Evolutionary conservation across 495 filamentous ascomycete species (phyloP).

Genomic region (Penicillium antarcticum): DNA sequence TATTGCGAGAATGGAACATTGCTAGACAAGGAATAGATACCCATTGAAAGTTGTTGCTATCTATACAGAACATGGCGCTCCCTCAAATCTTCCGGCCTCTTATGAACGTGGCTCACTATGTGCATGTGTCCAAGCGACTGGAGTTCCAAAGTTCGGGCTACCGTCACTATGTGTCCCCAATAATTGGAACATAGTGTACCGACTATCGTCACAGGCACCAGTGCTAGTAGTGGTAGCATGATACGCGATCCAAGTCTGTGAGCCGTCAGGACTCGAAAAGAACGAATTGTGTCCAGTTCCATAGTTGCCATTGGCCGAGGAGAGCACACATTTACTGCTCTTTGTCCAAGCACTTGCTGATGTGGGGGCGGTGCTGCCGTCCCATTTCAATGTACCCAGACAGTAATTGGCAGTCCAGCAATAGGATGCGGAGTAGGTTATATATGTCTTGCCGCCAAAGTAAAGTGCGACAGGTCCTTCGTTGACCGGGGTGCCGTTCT

Average conservation of each 20-base stretch:
- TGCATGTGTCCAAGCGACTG: conserved; percentile 14
- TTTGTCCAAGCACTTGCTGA: conserved; percentile 43
- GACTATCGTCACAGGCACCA: conserved; percentile 42
- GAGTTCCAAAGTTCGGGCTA: conserved; percentile 43
- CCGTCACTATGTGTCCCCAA: conserved; percentile 44
- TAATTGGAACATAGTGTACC: conserved; percentile 48
- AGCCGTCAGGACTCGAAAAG: conserved; percentile 43
- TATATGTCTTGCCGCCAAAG: conserved; percentile 41
- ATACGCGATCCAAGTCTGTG: conserved; percentile 47
- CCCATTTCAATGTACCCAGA: conserved; percentile 46
- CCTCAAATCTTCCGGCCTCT: no score
- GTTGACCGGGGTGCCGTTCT: conserved; percentile 46
- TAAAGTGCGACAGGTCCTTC: conserved; percentile 49
- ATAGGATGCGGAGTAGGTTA: conserved; percentile 49
- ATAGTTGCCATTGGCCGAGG: conserved; percentile 46
- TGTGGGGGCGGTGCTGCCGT: conserved; percentile 34
- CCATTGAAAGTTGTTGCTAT: no score
- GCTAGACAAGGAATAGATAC: no score
- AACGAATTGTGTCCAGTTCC: conserved; percentile 53
- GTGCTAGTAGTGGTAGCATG: conserved; percentile 43
- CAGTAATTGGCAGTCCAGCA: conserved; percentile 52
- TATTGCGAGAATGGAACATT: no score
- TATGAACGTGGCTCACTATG: neutral
- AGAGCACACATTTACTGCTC: conserved; percentile 23
- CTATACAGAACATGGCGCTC: no score